A percentile compares a stretch with the other conserved stretches of the same genome.
phyloP scores from a whole-genome alignment of 345 rosid species.

The Mallotus nudiflorus region DNA sequence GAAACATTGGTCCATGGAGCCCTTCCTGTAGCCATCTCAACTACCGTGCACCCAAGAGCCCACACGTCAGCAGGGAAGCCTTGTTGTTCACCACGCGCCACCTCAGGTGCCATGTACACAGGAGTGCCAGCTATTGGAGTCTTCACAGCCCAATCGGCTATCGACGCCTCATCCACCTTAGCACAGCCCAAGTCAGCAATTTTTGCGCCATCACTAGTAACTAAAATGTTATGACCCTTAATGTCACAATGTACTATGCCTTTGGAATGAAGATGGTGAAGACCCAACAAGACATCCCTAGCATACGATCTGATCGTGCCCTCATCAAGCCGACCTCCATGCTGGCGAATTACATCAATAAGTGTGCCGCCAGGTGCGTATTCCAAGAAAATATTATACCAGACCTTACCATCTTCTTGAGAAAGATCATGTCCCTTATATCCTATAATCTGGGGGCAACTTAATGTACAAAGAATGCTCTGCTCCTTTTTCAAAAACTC shows the following conservation, averaged over 20 bases:
- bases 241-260: conserved; percentile 82
- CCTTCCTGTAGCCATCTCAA: conserved; percentile 59
- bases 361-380: conserved; percentile 67
- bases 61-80: conserved; percentile 56
- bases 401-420: conserved; percentile 44
- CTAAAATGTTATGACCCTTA: conserved; percentile 53
- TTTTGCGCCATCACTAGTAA: conserved; percentile 39
- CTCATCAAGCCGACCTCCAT: conserved; percentile 50
- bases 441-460: conserved; percentile 58
- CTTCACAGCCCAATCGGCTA: background rate
- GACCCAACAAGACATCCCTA: conserved; percentile 46
- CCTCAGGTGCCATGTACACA: conserved; percentile 68
- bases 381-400: conserved; percentile 66
- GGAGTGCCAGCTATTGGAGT: conserved; percentile 48
- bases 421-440: conserved; percentile 63
- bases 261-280: conserved; percentile 51
- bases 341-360: conserved; percentile 35
- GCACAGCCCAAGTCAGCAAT: conserved; percentile 73
- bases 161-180: conserved; percentile 20
- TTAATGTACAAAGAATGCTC: conserved; percentile 34
- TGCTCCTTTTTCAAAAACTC: conserved; percentile 43
- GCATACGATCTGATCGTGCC: conserved; percentile 40
- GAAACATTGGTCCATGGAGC: conserved; percentile 39
- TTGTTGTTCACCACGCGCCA: conserved; percentile 57
- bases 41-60: conserved; percentile 60